Conservation (phyloP, 2,329 filamentous ascomycete genomes). For the Colletotrichum agaves region DNA sequence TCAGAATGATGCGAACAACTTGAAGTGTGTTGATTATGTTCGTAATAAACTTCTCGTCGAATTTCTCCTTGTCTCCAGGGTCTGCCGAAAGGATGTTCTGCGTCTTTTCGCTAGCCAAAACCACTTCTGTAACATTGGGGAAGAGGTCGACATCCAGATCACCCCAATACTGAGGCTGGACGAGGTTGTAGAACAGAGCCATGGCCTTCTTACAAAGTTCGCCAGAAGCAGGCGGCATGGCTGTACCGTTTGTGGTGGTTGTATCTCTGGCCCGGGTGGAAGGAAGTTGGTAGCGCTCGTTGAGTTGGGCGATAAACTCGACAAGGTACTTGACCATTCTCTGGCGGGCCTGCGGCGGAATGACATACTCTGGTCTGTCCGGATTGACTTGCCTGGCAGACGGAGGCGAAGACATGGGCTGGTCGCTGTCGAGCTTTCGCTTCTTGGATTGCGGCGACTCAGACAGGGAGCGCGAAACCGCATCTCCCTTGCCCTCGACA, state of each 20-base stretch:
- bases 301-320: slow-evolving; percentile 90
- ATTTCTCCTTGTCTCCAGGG: slow-evolving; percentile 73
- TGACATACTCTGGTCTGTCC: slow-evolving; percentile 73
- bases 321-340: slow-evolving; percentile 95
- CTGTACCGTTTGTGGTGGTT: slow-evolving; percentile 54
- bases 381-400: slow-evolving; percentile 57
- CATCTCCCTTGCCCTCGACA: slow-evolving; percentile 68
- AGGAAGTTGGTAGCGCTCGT: slow-evolving; percentile 84
- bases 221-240: slow-evolving; percentile 65
- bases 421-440: slow-evolving; percentile 77
- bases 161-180: slow-evolving; percentile 90
- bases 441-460: slow-evolving; percentile 81
- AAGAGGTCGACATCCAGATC: slow-evolving; percentile 93
- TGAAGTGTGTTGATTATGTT: slow-evolving; percentile 94
- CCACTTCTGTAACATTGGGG: slow-evolving; percentile 87
- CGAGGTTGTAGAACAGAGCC: slow-evolving; percentile 81
- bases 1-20: slow-evolving; percentile 88
- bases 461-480: slow-evolving; percentile 57
- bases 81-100: slow-evolving; percentile 67
- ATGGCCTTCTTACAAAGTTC: slow-evolving; percentile 91
- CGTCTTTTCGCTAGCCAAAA: slow-evolving; percentile 85
- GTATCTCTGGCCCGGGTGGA: slow-evolving; percentile 73
- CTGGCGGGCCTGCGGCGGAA: slow-evolving; percentile 73
- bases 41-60: slow-evolving; percentile 85
- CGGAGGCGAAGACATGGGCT: slow-evolving; percentile 65